Conservation (phyloP, 2,329 filamentous ascomycete species). For the Fusarium nematophilum region DNA sequence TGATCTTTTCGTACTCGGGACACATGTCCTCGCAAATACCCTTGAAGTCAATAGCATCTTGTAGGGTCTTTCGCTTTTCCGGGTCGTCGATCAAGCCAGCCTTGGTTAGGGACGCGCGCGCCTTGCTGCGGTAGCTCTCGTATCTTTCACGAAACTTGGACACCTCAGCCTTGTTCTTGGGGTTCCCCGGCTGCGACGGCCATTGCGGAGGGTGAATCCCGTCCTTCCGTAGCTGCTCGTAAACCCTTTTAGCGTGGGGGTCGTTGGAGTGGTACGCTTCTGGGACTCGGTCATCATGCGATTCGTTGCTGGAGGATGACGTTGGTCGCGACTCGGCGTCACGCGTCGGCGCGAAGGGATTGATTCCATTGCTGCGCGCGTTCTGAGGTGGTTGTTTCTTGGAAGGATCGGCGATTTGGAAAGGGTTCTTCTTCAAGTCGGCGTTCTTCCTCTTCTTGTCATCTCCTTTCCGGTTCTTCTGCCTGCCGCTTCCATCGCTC, state of each 20-base stretch:
- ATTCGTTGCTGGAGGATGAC: slow-evolving; percentile 41
- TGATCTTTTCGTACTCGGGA: slow-evolving; percentile 73
- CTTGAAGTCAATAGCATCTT: slow-evolving; percentile 74
- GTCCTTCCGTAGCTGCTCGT: slow-evolving; percentile 65
- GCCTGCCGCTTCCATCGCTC: slow-evolving; percentile 42
- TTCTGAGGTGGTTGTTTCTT: slow-evolving; percentile 30
- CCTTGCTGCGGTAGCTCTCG: slow-evolving; percentile 67
- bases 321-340: slow-evolving; percentile 38
- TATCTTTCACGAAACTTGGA: slow-evolving; percentile 66
- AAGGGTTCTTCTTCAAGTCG: slow-evolving; percentile 33
- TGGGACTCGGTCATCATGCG: slow-evolving; percentile 31
- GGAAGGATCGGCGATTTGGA: slow-evolving; percentile 10
- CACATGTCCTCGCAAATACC: slow-evolving; percentile 78
- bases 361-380: slow-evolving; percentile 33
- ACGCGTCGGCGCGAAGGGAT: slow-evolving; percentile 34
- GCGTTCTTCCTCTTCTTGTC: slow-evolving; percentile 40
- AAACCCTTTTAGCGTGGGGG: slow-evolving; percentile 62
- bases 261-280: slow-evolving; percentile 46
- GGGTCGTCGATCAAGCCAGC: slow-evolving; percentile 73
- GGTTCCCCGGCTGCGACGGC: slow-evolving; percentile 66
- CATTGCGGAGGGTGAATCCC: slow-evolving; percentile 65
- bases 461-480: slow-evolving; percentile 38
- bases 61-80: slow-evolving; percentile 69
- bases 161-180: slow-evolving; percentile 61
- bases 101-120: slow-evolving; percentile 67